phyloP scores from a whole-genome alignment of 306 rosid species.

The Malus domestica region DNA sequence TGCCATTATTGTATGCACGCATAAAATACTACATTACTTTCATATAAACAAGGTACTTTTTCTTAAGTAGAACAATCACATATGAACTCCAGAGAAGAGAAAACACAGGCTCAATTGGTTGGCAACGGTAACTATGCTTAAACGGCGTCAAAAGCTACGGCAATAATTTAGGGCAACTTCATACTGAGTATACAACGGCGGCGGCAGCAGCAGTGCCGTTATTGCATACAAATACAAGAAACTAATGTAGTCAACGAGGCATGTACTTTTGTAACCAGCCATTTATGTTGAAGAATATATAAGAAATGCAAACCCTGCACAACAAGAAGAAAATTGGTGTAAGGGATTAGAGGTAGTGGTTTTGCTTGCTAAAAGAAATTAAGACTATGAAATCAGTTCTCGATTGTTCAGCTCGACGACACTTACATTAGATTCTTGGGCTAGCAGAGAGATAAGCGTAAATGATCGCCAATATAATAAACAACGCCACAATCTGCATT shows the following conservation, averaged over 20 bases:
- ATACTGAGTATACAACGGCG: not conserved
- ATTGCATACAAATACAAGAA: constrained; percentile 4
- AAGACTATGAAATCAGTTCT: not conserved
- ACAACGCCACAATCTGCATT: constrained; percentile 56
- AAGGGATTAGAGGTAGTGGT: not conserved
- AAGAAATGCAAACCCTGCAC: constrained; percentile 7
- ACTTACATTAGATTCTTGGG: constrained; percentile 46
- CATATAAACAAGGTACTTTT: not conserved
- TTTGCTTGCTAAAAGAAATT: not conserved
- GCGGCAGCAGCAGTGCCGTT: not conserved
- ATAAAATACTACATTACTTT: not conserved
- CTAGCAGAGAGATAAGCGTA: constrained; percentile 50
- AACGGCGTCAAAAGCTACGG: not conserved
- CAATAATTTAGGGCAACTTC: not conserved
- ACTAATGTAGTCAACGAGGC: constrained; percentile 3
- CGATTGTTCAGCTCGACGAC: not conserved
- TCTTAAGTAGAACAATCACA: not conserved
- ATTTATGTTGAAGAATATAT: not conserved
- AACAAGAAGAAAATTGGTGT: not conserved
- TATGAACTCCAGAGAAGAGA: not conserved
- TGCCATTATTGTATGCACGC: not conserved
- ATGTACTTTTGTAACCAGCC: constrained; percentile 1
- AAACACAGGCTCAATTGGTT: not conserved
- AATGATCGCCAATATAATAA: constrained; percentile 42
- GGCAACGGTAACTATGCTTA: not conserved